Conservation (phyloP, 306 rosid genomes). For the Trifolium dubium region DNA sequence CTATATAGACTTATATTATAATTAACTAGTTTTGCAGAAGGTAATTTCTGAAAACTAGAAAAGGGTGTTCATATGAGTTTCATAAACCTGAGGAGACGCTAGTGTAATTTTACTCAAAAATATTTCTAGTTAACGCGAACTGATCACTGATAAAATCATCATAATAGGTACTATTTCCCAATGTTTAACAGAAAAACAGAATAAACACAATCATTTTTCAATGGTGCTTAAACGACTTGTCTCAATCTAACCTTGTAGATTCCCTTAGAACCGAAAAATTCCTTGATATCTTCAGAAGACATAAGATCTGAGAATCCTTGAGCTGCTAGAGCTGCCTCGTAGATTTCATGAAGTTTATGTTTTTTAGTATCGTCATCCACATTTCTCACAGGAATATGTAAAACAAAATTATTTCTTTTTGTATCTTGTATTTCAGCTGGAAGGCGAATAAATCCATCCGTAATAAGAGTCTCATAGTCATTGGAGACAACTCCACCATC, state of each 20-base stretch:
- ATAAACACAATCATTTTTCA: not conserved
- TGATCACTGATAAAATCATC: slow-evolving; percentile 20
- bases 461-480: slow-evolving; percentile 64
- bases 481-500: slow-evolving; percentile 81
- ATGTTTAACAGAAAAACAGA: slow-evolving; percentile 24
- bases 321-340: slow-evolving; percentile 80
- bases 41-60: no score
- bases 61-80: not conserved
- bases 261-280: slow-evolving; percentile 72
- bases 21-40: no score
- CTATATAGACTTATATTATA: no score
- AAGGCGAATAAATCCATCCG: slow-evolving; percentile 70
- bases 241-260: slow-evolving; percentile 77
- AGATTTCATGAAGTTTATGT: slow-evolving; percentile 45
- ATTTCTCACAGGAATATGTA: slow-evolving; percentile 71
- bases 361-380: slow-evolving; percentile 58
- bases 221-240: slow-evolving; percentile 12
- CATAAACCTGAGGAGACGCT: not conserved
- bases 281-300: slow-evolving; percentile 86
- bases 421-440: slow-evolving; percentile 80
- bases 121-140: not conserved
- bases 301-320: slow-evolving; percentile 81
- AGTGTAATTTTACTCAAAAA: not conserved
- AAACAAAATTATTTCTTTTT: slow-evolving; percentile 73
- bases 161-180: slow-evolving; percentile 8